phyloP scores from a whole-genome alignment of 345 rosid species.

The Crucihimalaya himalaica region DNA sequence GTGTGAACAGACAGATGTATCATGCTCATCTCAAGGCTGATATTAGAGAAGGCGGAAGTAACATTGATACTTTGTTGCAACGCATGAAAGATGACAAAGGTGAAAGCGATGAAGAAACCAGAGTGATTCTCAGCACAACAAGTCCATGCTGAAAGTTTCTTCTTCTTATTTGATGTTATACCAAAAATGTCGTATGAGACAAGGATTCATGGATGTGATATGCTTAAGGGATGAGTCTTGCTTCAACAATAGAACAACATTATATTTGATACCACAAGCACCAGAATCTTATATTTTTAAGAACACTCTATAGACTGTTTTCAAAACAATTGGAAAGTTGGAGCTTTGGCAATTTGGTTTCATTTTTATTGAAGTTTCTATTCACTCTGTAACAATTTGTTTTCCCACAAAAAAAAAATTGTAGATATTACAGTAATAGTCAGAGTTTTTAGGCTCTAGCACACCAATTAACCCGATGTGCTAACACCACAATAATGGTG shows the following conservation, averaged over 20 bases:
- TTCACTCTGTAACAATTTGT: constrained; percentile 28
- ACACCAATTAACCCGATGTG: too few relatives aligned
- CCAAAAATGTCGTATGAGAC: neutral
- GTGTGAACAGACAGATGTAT: constrained; percentile 54
- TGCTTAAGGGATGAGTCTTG: constrained; percentile 1
- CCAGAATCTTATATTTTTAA: neutral
- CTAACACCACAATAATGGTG: too few relatives aligned
- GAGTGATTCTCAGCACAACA: constrained; percentile 38
- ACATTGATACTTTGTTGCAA: constrained; percentile 46
- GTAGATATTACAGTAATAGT: constrained; percentile 14
- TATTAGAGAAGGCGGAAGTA: constrained; percentile 48
- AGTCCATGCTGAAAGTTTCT: constrained; percentile 8
- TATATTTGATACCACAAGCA: neutral
- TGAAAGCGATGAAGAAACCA: constrained; percentile 55
- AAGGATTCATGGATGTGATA: constrained; percentile 1
- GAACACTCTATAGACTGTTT: neutral
- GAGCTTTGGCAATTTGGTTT: neutral
- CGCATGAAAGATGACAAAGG: constrained; percentile 58
- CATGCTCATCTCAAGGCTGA: constrained; percentile 60
- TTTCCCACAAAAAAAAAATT: neutral
- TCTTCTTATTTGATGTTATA: neutral
- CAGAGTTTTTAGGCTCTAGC: too few relatives aligned
- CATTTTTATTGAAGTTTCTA: constrained; percentile 17
- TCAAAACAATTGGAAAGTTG: neutral
- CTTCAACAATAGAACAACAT: neutral